Evolutionary conservation across 2,329 filamentous ascomycete species (phyloP).

Genomic region (Juglanconis juglandina): DNA sequence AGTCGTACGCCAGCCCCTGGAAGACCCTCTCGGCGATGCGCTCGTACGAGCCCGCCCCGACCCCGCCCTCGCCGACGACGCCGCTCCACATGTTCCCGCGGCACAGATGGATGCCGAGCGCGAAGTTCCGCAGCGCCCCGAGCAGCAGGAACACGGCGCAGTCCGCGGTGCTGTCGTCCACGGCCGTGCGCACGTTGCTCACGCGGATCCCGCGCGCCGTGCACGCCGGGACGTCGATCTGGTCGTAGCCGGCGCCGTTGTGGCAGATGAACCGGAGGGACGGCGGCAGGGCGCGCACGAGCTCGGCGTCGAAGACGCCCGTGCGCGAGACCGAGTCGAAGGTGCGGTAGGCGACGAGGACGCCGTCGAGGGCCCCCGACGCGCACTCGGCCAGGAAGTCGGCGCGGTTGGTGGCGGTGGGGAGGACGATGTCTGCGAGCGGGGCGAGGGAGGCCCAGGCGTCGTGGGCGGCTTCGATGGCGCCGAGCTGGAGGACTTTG

Average conservation of each 20-base stretch:
- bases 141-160: constrained; percentile 76
- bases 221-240: constrained; percentile 72
- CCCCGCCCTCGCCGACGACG: constrained; percentile 40
- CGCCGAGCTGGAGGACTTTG: constrained; percentile 61
- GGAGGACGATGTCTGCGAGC: constrained; percentile 63
- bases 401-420: constrained; percentile 57
- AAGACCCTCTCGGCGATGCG: constrained; percentile 48
- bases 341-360: constrained; percentile 66
- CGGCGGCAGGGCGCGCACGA: constrained; percentile 57
- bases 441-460: constrained; percentile 60
- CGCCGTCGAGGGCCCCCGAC: constrained; percentile 63
- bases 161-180: constrained; percentile 82
- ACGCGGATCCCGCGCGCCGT: constrained; percentile 64
- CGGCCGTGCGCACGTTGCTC: constrained; percentile 77
- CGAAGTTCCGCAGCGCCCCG: constrained; percentile 73
- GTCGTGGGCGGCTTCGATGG: constrained; percentile 61
- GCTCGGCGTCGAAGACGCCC: constrained; percentile 66
- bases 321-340: constrained; percentile 63
- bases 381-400: constrained; percentile 69
- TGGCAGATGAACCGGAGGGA: constrained; percentile 57
- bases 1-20: constrained; percentile 44
- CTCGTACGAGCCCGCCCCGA: constrained; percentile 49
- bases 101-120: constrained; percentile 62
- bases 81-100: constrained; percentile 28
- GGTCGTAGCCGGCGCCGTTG: constrained; percentile 79